These are phyloP conservation scores for Macrophomina phaseolina DNA, from an alignment of 2,329 filamentous ascomycete species.

Conservation along the genomic window DNA sequence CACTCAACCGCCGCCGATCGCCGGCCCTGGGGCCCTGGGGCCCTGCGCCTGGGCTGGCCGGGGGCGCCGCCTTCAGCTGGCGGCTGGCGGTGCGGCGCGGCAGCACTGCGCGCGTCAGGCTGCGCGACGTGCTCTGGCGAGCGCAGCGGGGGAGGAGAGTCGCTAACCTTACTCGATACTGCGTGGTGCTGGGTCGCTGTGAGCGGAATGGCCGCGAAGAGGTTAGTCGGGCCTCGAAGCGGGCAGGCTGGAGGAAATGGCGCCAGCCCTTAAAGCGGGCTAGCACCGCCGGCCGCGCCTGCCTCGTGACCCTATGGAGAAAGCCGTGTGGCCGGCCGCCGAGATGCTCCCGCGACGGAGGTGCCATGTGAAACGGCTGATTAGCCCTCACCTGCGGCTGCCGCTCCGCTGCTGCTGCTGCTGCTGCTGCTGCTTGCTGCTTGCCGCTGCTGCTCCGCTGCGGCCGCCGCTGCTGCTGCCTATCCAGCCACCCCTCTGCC, in stretches of 20 bases:
- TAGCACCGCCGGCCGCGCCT: conserved; percentile 11
- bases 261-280: conserved; percentile 11
- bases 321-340: neutral
- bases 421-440: neutral
- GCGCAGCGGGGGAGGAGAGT: conserved; percentile 14
- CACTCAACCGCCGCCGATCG: conserved; percentile 19
- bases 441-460: neutral
- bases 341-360: conserved; percentile 9
- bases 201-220: conserved; percentile 15
- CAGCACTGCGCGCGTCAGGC: conserved; percentile 18
- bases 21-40: conserved; percentile 3
- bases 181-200: neutral
- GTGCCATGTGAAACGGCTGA: conserved; percentile 18
- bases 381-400: neutral
- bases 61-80: neutral
- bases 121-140: conserved; percentile 18
- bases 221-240: neutral
- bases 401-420: neutral
- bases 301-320: neutral
- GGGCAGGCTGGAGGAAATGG: conserved; percentile 18
- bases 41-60: conserved; percentile 1
- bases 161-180: conserved; percentile 18
- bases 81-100: conserved; percentile 24
- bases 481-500: too few relatives aligned
- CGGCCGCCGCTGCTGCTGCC: neutral